These are phyloP conservation scores for Candida orba DNA, from an alignment of 805 yeast species.

Conservation along the genomic window DNA sequence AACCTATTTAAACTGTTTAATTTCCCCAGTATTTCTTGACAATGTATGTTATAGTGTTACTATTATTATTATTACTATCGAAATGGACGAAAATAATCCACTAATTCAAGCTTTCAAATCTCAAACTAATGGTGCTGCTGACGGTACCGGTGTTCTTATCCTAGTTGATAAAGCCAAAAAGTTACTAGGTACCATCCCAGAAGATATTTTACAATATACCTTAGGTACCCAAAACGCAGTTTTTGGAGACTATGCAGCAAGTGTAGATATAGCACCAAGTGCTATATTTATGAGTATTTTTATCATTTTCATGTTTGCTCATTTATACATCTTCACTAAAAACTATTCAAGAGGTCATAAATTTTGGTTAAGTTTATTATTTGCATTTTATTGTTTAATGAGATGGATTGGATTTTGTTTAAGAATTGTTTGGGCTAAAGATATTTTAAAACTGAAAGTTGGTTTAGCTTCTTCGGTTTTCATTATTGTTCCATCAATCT, in stretches of 20 bases:
- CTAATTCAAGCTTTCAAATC: conserved; percentile 13
- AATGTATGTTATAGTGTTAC: too few relatives aligned
- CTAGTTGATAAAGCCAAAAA: conserved; percentile 28
- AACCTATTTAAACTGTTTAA: background rate
- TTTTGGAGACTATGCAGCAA: conserved; percentile 58
- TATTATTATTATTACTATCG: background rate
- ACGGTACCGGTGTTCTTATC: conserved; percentile 41
- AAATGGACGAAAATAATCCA: background rate
- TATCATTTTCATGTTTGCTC: conserved; percentile 39
- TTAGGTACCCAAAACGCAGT: conserved; percentile 37
- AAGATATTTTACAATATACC: conserved; percentile 29
- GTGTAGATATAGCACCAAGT: conserved; percentile 51
- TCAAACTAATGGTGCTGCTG: conserved; percentile 36
- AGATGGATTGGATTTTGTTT: conserved; percentile 53
- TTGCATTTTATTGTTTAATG: conserved; percentile 44
- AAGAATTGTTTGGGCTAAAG: conserved; percentile 53
- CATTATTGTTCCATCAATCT: conserved; percentile 48
- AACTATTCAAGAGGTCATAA: conserved; percentile 51
- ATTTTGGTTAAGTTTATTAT: conserved; percentile 48
- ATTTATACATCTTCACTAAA: conserved; percentile 37
- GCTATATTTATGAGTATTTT: conserved; percentile 51
- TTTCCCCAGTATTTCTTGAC: background rate
- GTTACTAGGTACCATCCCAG: conserved; percentile 37
- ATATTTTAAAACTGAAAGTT: conserved; percentile 34
- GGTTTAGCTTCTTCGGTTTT: conserved; percentile 57